Percentiles rank a stretch among this genome's conserved stretches.
phyloP scores from a whole-genome alignment of 305 asterid species.

The Coffea humblotiana region DNA sequence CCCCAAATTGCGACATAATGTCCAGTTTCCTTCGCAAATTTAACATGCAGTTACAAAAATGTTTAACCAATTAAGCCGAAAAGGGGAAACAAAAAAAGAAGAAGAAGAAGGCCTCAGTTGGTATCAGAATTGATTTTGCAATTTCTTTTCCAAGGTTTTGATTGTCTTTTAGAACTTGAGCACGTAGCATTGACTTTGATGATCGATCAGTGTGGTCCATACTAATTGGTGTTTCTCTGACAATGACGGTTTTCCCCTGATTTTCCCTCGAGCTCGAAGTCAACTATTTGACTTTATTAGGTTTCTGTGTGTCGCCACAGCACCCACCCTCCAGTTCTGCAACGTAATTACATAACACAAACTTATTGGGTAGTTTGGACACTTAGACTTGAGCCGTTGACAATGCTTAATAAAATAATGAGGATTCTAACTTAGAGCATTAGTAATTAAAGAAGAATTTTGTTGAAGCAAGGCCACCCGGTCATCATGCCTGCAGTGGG shows the following conservation, averaged over 20 bases:
- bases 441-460: neutral
- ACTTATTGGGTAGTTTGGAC: neutral
- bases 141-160: neutral
- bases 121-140: no score
- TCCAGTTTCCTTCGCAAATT: no score
- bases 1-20: neutral
- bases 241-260: conserved; percentile 17
- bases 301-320: neutral
- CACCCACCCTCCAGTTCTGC: neutral
- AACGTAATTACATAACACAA: neutral
- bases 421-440: neutral
- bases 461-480: neutral
- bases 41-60: no score
- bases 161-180: neutral
- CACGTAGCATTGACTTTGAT: neutral
- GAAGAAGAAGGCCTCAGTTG: neutral
- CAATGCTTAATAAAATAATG: neutral
- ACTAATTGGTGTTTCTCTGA: neutral
- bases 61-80: no score
- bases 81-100: no score
- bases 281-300: conserved; percentile 22
- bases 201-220: neutral
- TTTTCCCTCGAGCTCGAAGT: neutral
- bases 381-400: neutral
- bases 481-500: neutral